Percentiles rank a stretch among this genome's conserved stretches.
phyloP scores from a whole-genome alignment of 2,329 filamentous ascomycete species.

The Hypoxylon sp. region DNA sequence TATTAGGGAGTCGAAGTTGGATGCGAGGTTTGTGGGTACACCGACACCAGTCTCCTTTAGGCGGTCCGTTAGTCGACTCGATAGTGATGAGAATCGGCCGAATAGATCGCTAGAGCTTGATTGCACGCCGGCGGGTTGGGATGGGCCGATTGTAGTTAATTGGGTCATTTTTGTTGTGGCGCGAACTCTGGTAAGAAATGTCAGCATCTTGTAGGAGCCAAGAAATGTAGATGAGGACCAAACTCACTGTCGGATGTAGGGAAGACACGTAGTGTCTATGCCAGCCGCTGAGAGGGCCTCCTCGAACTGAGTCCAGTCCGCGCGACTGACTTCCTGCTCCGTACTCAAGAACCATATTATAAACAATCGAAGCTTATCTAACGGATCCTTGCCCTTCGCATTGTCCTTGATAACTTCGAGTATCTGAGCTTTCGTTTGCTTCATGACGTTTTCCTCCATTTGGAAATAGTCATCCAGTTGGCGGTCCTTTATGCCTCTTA shows the following conservation, averaged over 20 bases:
- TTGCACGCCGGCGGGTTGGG: slow-evolving; percentile 73
- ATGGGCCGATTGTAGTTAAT: slow-evolving; percentile 88
- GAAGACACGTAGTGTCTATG: slow-evolving; percentile 81
- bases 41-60: slow-evolving; percentile 91
- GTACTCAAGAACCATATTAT: slow-evolving; percentile 98
- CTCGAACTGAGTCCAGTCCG: slow-evolving; percentile 89
- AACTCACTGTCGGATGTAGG: slow-evolving; percentile 87
- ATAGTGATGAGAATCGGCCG: slow-evolving; percentile 92
- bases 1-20: slow-evolving; percentile 94
- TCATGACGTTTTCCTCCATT: slow-evolving; percentile 91
- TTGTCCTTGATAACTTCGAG: slow-evolving; percentile 86
- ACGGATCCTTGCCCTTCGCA: slow-evolving; percentile 84
- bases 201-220: slow-evolving; percentile 10
- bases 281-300: slow-evolving; percentile 84
- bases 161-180: slow-evolving; percentile 98
- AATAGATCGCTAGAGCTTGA: slow-evolving; percentile 83
- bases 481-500: slow-evolving; percentile 89
- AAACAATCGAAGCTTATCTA: slow-evolving; percentile 93
- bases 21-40: slow-evolving; percentile 73
- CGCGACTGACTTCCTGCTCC: slow-evolving; percentile 86
- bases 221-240: background rate
- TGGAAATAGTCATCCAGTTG: slow-evolving; percentile 98
- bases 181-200: slow-evolving; percentile 74
- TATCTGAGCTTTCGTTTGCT: slow-evolving; percentile 90
- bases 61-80: slow-evolving; percentile 90